phyloP scores from a whole-genome alignment of 2,329 filamentous ascomycete species.

The Tolypocladium capitatum region DNA sequence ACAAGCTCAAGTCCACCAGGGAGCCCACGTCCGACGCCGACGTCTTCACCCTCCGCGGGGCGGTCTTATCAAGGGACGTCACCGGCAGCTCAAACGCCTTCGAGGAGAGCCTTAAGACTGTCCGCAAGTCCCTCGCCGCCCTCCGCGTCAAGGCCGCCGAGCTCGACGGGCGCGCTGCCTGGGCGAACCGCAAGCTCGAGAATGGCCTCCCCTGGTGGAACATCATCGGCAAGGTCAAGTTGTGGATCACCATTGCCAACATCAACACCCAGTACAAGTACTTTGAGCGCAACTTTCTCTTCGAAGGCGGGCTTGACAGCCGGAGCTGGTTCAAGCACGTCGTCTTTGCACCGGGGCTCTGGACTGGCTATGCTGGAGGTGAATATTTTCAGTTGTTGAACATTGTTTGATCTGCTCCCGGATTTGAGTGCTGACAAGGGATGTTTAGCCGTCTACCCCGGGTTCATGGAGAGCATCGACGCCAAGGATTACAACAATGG shows the following conservation, averaged over 20 bases:
- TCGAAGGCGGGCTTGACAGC: conserved; percentile 61
- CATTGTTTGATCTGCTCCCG: background rate
- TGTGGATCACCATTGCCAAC: conserved; percentile 48
- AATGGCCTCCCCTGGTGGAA: conserved; percentile 66
- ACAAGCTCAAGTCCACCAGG: conserved; percentile 26
- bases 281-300: conserved; percentile 70
- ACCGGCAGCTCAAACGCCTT: conserved; percentile 26
- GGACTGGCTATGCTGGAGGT: conserved; percentile 82
- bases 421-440: background rate
- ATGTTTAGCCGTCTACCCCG: conserved; percentile 43
- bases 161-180: conserved; percentile 32
- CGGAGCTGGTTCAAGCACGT: conserved; percentile 89
- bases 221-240: conserved; percentile 51
- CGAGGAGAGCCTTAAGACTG: conserved; percentile 21
- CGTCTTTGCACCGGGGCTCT: conserved; percentile 79
- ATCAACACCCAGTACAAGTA: conserved; percentile 75
- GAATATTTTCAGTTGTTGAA: conserved; percentile 13
- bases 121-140: conserved; percentile 23
- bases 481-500: conserved; percentile 44
- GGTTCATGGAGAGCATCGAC: conserved; percentile 49
- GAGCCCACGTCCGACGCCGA: conserved; percentile 14
- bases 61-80: conserved; percentile 8
- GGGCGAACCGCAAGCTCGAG: conserved; percentile 27
- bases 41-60: conserved; percentile 16
- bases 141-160: conserved; percentile 26